These are phyloP conservation scores for Ziziphus jujuba DNA, from an alignment of 306 rosid species.

Conservation along the genomic window DNA sequence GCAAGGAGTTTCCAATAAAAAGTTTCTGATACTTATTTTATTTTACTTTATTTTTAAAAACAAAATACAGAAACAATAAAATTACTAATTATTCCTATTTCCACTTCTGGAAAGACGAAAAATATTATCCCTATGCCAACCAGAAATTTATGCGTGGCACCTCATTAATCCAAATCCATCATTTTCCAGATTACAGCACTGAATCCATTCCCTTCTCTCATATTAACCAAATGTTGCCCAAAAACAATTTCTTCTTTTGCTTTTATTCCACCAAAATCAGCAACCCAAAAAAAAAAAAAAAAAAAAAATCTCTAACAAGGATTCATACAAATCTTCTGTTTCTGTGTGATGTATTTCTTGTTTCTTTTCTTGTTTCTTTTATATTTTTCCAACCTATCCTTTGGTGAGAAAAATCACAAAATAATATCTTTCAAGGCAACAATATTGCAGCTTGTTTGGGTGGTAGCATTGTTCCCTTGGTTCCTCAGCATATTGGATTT, in stretches of 20 bases:
- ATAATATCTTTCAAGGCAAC: slow-evolving; percentile 48
- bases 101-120: no score
- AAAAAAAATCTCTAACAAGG: not conserved
- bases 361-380: not conserved
- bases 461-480: slow-evolving; percentile 12
- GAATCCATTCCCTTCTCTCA: no score
- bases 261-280: not conserved
- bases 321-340: not conserved
- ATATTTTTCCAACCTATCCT: slow-evolving; percentile 2
- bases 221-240: no score
- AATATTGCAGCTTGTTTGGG: slow-evolving; percentile 17
- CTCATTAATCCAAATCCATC: no score
- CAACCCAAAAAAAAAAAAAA: not conserved
- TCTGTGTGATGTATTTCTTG: not conserved
- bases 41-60: no score
- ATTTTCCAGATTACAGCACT: no score
- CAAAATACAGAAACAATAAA: no score
- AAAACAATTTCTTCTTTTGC: not conserved
- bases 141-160: no score
- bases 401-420: slow-evolving; percentile 3
- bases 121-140: no score
- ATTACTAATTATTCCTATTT: no score
- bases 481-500: slow-evolving; percentile 17
- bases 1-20: no score
- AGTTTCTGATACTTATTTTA: no score